Percentiles rank a stretch among this genome's conserved stretches.
Evolutionary conservation across 2,329 filamentous ascomycete species (phyloP).

Genomic region (Fusarium phyllophilum): DNA sequence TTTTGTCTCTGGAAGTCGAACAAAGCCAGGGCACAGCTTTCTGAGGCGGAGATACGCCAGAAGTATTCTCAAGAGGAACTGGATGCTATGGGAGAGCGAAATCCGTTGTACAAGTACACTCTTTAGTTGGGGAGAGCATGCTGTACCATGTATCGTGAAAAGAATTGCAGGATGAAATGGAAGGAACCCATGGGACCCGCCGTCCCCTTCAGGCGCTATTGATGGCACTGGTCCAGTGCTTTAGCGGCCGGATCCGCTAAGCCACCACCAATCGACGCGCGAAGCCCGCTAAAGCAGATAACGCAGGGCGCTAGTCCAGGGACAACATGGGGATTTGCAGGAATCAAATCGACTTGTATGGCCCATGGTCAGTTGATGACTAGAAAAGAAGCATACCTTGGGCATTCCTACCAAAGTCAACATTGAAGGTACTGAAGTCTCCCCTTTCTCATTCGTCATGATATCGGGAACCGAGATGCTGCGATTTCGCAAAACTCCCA

Average conservation of each 20-base stretch:
- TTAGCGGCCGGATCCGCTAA: no score
- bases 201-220: background rate
- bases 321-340: no score
- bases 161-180: background rate
- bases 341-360: background rate
- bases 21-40: conserved; percentile 6
- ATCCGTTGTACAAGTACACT: conserved; percentile 28
- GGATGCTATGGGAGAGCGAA: conserved; percentile 32
- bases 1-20: conserved; percentile 26
- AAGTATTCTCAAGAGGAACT: conserved; percentile 28
- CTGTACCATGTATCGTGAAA: background rate
- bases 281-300: background rate
- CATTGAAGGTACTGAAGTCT: background rate
- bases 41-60: conserved; percentile 9
- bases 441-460: accelerated
- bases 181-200: no score
- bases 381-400: background rate
- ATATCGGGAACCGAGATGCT: background rate
- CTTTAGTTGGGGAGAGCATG: background rate
- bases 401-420: accelerated
- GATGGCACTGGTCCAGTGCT: background rate
- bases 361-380: background rate
- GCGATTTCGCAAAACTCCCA: background rate
- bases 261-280: background rate
- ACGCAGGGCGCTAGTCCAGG: background rate